Evolutionary conservation across 805 yeast species (phyloP), one percentile per base, ranked within the genome.

Genomic region (Myxozyma geophila): DNA sequence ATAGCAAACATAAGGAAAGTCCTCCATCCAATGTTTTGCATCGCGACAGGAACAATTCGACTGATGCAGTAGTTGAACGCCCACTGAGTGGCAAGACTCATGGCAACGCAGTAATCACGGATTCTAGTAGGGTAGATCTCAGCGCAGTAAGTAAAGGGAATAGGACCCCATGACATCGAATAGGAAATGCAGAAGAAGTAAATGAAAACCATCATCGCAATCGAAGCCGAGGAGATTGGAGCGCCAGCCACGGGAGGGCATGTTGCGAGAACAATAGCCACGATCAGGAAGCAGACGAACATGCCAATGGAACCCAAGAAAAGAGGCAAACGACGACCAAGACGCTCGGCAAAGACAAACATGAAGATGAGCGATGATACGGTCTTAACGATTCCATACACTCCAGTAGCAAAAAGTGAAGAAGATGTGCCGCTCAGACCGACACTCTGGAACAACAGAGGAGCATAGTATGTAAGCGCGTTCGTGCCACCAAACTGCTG

Each of bases 391-490:
- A 66, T 54, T 1, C 70, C 71, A 41, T 67, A 64, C 13, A 62
- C 54, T 52, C 71, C 71, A 23, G 70, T 60, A 7, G 69, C 71
- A 39, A 68, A 58, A 7, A 64, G 54, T 19, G 61, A 54, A 5
- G 68, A 52, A 12, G 62, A 51, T 1, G 60, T 80, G 64, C 83
- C 84, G 4, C 77, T 71, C 58, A 84, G 77, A 39, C 84, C 85
- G 67, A 83, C 78, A 7, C 80, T 74, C 49, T 77, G 72, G 68
- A 80, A 81, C 48, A 81, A 75, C 0, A 78, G 71, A 9, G 82
- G 82, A 15, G 82, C 79, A 65, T 80, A 81, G 70, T 81, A 81
- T 19, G 80, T 79, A 55, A 81, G 74, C 37, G 83, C 82, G 69
- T 80, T 80, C 63, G 81, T 80, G 40, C 84, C 83, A 21, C 77